phyloP scores from a whole-genome alignment of 106 monocot genomes.

The Apostasia ramifera region DNA sequence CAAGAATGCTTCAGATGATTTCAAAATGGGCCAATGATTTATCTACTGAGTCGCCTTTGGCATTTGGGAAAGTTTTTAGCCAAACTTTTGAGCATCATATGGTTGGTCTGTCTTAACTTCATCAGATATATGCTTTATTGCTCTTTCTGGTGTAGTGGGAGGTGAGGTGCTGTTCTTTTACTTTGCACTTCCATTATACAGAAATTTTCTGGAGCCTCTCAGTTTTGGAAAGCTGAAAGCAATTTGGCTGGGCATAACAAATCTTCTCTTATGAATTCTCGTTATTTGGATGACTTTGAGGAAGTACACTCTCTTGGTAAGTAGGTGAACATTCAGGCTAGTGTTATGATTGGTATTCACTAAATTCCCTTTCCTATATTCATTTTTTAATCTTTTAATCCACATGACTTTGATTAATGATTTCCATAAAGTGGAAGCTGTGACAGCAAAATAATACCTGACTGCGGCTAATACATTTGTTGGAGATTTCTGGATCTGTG shows the following conservation, averaged over 20 bases:
- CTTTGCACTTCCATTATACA: slow-evolving; percentile 15
- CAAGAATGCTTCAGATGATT: slow-evolving; percentile 50
- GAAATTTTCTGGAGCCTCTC: slow-evolving; percentile 52
- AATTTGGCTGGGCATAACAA: slow-evolving; percentile 26
- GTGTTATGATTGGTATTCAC: neutral
- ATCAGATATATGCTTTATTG: slow-evolving; percentile 5
- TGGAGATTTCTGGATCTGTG: no score
- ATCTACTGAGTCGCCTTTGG: slow-evolving; percentile 37
- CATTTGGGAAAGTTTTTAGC: slow-evolving; percentile 53
- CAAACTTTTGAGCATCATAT: slow-evolving; percentile 50
- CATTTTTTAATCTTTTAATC: neutral
- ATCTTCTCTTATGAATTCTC: slow-evolving; percentile 62
- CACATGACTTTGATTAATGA: neutral
- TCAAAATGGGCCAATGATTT: slow-evolving; percentile 72
- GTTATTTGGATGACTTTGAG: slow-evolving; percentile 94
- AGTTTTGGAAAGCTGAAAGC: slow-evolving; percentile 55
- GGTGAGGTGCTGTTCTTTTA: slow-evolving; percentile 5
- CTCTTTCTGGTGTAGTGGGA: neutral
- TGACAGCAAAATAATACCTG: no score
- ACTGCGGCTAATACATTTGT: no score
- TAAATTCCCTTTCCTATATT: neutral
- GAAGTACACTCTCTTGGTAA: slow-evolving; percentile 84
- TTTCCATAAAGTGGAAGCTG: no score
- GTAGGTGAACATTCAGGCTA: neutral
- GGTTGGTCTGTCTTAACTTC: slow-evolving; percentile 34